phyloP scores from a whole-genome alignment of 2,329 filamentous ascomycete species.

The Neobulgaria alba region DNA sequence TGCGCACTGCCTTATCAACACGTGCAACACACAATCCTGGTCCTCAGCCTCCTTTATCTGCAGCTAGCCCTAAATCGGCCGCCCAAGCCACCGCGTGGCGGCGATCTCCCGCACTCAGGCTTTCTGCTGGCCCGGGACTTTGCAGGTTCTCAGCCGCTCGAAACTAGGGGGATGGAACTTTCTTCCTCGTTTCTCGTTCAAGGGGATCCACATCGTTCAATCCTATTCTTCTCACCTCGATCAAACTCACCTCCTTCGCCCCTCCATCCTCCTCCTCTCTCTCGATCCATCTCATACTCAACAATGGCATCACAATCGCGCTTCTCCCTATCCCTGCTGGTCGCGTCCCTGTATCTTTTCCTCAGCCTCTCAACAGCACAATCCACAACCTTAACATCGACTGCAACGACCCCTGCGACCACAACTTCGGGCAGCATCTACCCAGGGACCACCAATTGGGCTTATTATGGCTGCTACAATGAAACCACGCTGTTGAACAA shows the following conservation, averaged over 20 bases:
- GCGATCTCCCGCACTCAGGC: background rate
- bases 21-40: no score
- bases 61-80: background rate
- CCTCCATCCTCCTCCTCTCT: background rate
- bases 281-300: background rate
- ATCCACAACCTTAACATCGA: background rate
- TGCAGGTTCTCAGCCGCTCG: no score
- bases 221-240: background rate
- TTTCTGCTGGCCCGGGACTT: no score
- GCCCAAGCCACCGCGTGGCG: background rate
- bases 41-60: background rate
- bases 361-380: background rate
- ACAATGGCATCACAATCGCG: background rate
- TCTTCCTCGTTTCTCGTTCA: no score
- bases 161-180: no score
- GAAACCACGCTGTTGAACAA: constrained; percentile 27
- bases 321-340: background rate
- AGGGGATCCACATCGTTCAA: background rate
- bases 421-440: constrained; percentile 10
- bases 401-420: constrained; percentile 5
- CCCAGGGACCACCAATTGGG: constrained; percentile 11
- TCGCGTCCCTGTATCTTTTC: background rate
- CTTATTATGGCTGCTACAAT: constrained; percentile 33
- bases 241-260: background rate
- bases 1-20: no score